Evolutionary conservation across 1,284 basidiomycete species (phyloP), one percentile per base, ranked within the genome.

Genomic region (Fomitopsis pinicola): DNA sequence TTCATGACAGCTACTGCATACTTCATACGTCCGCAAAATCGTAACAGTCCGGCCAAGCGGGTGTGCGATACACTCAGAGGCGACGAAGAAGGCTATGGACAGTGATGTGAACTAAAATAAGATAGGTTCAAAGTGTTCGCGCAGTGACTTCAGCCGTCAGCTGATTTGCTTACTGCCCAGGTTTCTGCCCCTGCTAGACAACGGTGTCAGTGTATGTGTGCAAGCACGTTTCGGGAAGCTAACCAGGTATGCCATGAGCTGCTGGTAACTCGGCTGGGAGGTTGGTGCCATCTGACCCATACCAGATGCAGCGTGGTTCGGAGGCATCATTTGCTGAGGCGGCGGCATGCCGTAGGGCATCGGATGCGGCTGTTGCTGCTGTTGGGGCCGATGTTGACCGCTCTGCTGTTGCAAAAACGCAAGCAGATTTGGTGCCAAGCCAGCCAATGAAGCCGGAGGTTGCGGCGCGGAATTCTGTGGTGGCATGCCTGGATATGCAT

Each of bases 241-340:
- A 57, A 73, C 72, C 42, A 73, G 61, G 58, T 71, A 73, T n/a
- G 69, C 70, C 72, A 73, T 72, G 12, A 72, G 62, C 53, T 72
- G 68, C 60, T 69, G 68, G 42, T 69, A 74, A 10, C 67, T 68
- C 48, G 62, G 63, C 0, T 66, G 65, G 19, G 68, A 66, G 55
- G 48, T 64, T 3, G 71, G 55, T 10, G 68, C 66, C 36, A 63
- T 62, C 2, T 68, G 35, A n/a, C 65, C 63, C 26, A 67, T 66
- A 14, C 67, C 68, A n/a, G 66, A 64, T 12, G 67, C 67, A 5
- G 71, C 62, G 33, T 63, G 64, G 12, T 62, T 65, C 42, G 63
- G 40, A 12, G 61, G 33, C 60, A 65, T 57, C 62, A 64, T 55
- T 59, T 65, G 65, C 40, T 65, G 69, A 8, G 69, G 71, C 19